These are phyloP conservation scores for Cylindrotheca fusiformis DNA, from an alignment of 108 stramenopile genomes.

Conservation along the genomic window DNA sequence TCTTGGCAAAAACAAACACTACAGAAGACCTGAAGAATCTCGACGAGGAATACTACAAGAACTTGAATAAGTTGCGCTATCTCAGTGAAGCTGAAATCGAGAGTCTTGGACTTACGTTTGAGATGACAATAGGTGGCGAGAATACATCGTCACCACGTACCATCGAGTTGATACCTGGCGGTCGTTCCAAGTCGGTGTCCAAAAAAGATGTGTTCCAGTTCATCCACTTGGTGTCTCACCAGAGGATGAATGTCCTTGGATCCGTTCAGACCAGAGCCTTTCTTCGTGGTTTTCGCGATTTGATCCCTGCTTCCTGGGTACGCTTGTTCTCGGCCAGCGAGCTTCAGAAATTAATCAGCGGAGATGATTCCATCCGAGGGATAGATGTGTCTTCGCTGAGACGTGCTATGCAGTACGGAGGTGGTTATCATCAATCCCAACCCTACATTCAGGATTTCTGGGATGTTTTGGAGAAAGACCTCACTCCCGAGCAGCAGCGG, in stretches of 20 bases:
- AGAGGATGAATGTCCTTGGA: conserved; percentile 85
- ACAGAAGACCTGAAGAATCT: conserved; percentile 93
- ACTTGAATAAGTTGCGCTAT: conserved; percentile 76
- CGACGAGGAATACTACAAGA: conserved; percentile 89
- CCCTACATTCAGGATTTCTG: conserved; percentile 85
- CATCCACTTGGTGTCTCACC: conserved; percentile 90
- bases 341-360: conserved; percentile 95
- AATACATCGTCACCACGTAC: conserved; percentile 18
- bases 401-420: conserved; percentile 76
- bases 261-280: conserved; percentile 86
- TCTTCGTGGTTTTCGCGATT: conserved; percentile 91
- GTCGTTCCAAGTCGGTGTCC: conserved; percentile 75
- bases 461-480: conserved; percentile 77
- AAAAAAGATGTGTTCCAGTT: conserved; percentile 90
- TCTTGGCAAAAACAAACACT: conserved; percentile 85
- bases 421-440: conserved; percentile 95
- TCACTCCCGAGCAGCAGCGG: conserved; percentile 85
- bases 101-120: conserved; percentile 83
- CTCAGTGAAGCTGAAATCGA: conserved; percentile 63
- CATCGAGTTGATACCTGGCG: conserved; percentile 83
- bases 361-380: conserved; percentile 87
- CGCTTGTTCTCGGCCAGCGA: conserved; percentile 92
- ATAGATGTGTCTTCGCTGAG: conserved; percentile 89
- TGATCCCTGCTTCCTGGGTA: conserved; percentile 94
- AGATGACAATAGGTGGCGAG: conserved; percentile 37